phyloP scores from a whole-genome alignment of 2,329 filamentous ascomycete species.

The Chaetomium globosum region DNA sequence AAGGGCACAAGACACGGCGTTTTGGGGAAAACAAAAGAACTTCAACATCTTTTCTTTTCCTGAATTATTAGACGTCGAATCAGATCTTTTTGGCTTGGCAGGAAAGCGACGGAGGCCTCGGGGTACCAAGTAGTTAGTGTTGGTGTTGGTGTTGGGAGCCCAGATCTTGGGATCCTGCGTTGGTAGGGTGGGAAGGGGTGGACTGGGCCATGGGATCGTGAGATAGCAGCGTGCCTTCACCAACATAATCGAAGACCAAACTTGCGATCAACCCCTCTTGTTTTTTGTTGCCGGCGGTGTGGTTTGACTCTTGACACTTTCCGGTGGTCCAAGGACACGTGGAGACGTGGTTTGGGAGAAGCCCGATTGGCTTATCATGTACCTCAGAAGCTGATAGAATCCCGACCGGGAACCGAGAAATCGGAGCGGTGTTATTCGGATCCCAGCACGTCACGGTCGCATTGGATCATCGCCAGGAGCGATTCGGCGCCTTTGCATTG shows the following conservation, averaged over 20 bases:
- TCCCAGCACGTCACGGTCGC: not conserved
- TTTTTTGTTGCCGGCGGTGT: not conserved
- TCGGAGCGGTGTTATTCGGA: not conserved
- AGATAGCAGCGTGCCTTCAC: slow-evolving; percentile 6
- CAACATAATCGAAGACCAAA: slow-evolving; percentile 1
- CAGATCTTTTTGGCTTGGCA: slow-evolving; percentile 38
- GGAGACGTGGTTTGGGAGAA: not conserved
- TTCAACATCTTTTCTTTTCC: slow-evolving; percentile 45
- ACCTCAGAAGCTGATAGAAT: not conserved
- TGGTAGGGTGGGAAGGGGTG: not conserved
- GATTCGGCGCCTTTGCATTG: not conserved
- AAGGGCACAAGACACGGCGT: slow-evolving; percentile 39
- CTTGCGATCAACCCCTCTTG: not conserved
- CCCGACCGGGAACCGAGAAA: not conserved
- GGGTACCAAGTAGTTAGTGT: not conserved
- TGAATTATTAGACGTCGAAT: slow-evolving; percentile 36
- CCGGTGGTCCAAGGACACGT: not conserved
- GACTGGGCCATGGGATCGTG: not conserved
- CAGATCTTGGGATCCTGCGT: not conserved
- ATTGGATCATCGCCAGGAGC: not conserved
- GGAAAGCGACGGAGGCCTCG: slow-evolving; percentile 17
- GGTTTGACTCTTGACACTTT: not conserved
- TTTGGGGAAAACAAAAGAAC: slow-evolving; percentile 44
- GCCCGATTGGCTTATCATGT: not conserved
- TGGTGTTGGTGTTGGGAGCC: not conserved